Base-by-base conservation (phyloP, 2,329 filamentous ascomycete genomes). In the Phialemoniopsis sp. region DNA sequence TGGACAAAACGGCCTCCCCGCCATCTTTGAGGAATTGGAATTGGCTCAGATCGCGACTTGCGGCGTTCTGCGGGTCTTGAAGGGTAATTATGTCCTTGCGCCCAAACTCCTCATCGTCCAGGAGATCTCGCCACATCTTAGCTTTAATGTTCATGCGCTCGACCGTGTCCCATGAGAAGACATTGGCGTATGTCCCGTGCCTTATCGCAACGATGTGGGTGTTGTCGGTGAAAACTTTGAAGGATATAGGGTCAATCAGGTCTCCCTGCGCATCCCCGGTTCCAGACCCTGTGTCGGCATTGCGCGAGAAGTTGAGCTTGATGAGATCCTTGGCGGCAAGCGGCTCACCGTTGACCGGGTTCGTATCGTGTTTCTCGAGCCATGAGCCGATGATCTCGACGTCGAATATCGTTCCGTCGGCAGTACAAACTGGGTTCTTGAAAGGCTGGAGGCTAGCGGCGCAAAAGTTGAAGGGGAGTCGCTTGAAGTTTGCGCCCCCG, bases 391-490 rank as follows among this genome's bases (percentile, higher is more conserved):
- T 97, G 56, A 95, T 88, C 51, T 93, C 91, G 52, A 96, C 78
- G 56, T 98, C 94, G 63, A 97, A 98, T 44, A 95, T 91, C 12
- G 85, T 93, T 38, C 93, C 93, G 32, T 85, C 74, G 4, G 77
- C 57, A 1, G 91, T 97, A 70, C 93, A 98, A 29, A 98, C 93
- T 5, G 93, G 90, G 56, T 95, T 87, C 56, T 84, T 80, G 70
- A 96, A 98, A 8, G 94, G 94, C 58, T 97, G 93, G 28, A 98
- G 82, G 44, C 88, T 95, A 30, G 95, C 83, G 46, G 93, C 89
- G 77, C 93, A 98, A 68, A 93, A 97, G 73, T 96, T 97, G 78
- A 94, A 98, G 21, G 94, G 93, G 2, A 98, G 78, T 34, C 89
- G 85, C 56, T 85, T 88, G 70, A 97, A 97, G 3, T 68, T 64